Percentiles rank a stretch among this genome's conserved stretches.
These are phyloP conservation scores for Coniochaeta sp. DNA, from an alignment of 2,329 filamentous ascomycete species.

Conservation along the genomic window DNA sequence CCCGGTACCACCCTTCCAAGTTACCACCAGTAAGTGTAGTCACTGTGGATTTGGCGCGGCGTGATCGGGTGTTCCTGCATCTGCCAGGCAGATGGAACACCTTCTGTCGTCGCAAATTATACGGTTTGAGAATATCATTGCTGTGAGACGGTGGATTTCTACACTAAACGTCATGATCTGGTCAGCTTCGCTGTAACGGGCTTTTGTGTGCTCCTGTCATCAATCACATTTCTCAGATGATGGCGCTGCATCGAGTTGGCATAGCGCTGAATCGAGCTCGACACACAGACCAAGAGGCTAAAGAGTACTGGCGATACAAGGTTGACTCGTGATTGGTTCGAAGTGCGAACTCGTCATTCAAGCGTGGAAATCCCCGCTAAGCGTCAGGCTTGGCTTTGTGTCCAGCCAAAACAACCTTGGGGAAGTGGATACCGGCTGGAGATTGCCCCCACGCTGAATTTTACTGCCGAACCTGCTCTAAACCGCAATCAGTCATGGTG, in stretches of 20 bases:
- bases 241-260: too few species aligned
- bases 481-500: not conserved
- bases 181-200: not conserved
- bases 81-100: not conserved
- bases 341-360: not conserved
- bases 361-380: not conserved
- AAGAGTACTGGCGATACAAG: not conserved
- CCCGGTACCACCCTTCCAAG: not conserved
- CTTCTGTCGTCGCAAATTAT: not conserved
- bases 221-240: too few species aligned
- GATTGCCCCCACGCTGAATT: not conserved
- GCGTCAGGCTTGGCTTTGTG: not conserved
- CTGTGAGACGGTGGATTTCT: too few species aligned
- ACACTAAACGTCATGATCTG: too few species aligned
- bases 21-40: too few species aligned
- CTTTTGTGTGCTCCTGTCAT: not conserved
- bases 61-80: not conserved
- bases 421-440: not conserved
- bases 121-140: too few species aligned
- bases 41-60: not conserved
- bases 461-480: not conserved
- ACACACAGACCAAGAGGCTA: not conserved
- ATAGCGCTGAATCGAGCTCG: not conserved
- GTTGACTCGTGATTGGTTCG: not conserved
- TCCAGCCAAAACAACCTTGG: not conserved